Evolutionary conservation across 108 stramenopile genomes (phyloP).

Genomic region (Hondaea fermentalgiana): DNA sequence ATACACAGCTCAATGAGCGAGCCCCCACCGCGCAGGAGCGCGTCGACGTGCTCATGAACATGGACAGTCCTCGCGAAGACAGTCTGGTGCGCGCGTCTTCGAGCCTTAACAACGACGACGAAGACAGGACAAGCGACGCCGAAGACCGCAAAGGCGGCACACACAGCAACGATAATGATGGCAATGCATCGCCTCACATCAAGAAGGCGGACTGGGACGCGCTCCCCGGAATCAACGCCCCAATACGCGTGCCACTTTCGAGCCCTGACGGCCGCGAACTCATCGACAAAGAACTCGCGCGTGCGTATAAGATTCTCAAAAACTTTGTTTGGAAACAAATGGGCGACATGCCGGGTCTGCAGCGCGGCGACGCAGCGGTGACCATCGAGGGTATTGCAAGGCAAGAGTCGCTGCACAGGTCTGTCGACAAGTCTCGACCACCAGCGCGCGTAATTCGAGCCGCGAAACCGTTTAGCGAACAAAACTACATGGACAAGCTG

Average conservation of each 20-base stretch:
- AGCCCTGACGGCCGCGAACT: background rate
- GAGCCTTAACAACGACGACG: background rate
- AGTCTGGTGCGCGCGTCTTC: background rate
- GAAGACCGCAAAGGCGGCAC: background rate
- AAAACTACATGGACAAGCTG: background rate
- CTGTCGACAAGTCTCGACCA: background rate
- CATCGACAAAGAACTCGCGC: background rate
- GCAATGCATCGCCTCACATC: background rate
- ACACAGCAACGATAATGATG: background rate
- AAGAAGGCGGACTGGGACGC: background rate
- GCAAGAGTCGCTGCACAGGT: background rate
- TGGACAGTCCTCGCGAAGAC: background rate
- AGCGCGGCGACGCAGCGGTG: background rate
- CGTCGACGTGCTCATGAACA: background rate
- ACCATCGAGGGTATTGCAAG: background rate
- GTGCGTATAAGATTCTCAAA: background rate
- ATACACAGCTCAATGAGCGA: background rate
- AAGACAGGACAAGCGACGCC: background rate
- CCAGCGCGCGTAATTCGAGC: background rate
- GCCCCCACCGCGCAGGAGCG: background rate
- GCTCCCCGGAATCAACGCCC: background rate
- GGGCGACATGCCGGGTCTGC: background rate
- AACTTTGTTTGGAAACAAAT: background rate
- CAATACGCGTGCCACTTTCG: background rate
- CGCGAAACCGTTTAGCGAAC: background rate